Base-by-base conservation (phyloP, 805 yeast genomes). In the Blastobotrys chiropterorum region DNA sequence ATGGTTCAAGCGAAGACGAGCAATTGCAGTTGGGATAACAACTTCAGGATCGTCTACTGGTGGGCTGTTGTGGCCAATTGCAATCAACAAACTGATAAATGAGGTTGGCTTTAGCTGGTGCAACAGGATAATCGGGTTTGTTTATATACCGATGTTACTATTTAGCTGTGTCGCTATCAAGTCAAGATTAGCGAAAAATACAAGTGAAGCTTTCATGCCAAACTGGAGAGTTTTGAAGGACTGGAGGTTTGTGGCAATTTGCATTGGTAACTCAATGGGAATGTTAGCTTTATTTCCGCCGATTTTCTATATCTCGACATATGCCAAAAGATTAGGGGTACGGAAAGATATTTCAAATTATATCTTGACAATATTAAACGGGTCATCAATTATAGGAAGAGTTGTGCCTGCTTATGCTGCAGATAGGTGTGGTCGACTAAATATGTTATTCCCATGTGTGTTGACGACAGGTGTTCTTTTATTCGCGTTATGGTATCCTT, bases 81-180 rank as follows among this genome's bases (percentile, higher is more conserved):
- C 15, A 8, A 6, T 20, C 5, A 67, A 70, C 51, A 62, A 62
- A 48, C 60, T 77, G 42, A 70, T 75, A 45, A 60, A 68, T 43
- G 57, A 62, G 7, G 67, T 76, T 19, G 82, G 82, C 1, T 79
- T 75, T 57, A 69, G 66, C 11, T 79, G 82, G 82, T 74, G 78
- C 3, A 67, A 76, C 39, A 67, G 83, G 48, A 64, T 71, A 14
- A 62, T 77, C 46, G 77, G 78, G 0, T 72, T 79, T 56, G 60
- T 77, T 15, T 58, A 54, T 48, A 46, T 53, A 17, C 56, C 56
- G 4, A 6, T 47, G 20, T 20, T 52, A 49, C 50, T 48, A 38
- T 22, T 49, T 40, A 44, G 41, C 39, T 44, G 34, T 43, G 6
- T 41, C 42, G 31, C 53, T 30, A 2, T 52, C 45, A 2, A 38